Percentiles rank a stretch among this genome's conserved stretches.
phyloP scores from a whole-genome alignment of 2,329 filamentous ascomycete species.

The Coniochaeta hoffmannii region DNA sequence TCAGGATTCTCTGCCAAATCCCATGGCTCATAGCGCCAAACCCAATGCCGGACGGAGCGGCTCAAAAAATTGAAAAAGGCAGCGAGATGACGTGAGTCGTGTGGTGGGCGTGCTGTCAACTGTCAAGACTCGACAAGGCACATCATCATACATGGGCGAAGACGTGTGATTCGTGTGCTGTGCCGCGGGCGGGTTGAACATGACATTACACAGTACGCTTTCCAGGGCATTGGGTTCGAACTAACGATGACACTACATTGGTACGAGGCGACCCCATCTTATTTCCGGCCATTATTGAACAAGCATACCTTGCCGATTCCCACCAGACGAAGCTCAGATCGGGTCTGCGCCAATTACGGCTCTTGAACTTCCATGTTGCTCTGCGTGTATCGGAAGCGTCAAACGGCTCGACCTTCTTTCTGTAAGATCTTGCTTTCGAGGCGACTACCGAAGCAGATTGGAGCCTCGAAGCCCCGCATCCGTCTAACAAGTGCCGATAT shows the following conservation, averaged over 20 bases:
- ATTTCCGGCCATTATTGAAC: constrained; percentile 15
- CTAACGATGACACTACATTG: constrained; percentile 20
- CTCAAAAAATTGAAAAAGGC: background rate
- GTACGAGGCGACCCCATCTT: constrained; percentile 21
- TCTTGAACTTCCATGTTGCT: background rate
- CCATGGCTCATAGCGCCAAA: no score
- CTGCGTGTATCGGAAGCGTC: background rate
- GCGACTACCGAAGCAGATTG: background rate
- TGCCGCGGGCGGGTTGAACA: background rate
- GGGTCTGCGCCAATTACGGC: background rate
- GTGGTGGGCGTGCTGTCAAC: background rate
- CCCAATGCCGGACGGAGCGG: background rate
- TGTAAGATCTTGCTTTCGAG: background rate
- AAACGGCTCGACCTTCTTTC: background rate
- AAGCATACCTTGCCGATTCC: background rate
- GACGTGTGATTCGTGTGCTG: background rate
- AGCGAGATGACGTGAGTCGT: background rate
- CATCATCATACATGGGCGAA: background rate
- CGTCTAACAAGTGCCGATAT: background rate
- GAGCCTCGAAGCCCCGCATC: background rate
- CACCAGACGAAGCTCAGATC: background rate
- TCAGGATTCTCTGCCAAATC: background rate
- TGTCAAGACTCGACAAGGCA: background rate
- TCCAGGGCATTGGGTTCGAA: constrained; percentile 24
- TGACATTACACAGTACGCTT: constrained; percentile 7